Conservation (phyloP, 441 rosid genomes). For the Pelargonium fulgidum region DNA sequence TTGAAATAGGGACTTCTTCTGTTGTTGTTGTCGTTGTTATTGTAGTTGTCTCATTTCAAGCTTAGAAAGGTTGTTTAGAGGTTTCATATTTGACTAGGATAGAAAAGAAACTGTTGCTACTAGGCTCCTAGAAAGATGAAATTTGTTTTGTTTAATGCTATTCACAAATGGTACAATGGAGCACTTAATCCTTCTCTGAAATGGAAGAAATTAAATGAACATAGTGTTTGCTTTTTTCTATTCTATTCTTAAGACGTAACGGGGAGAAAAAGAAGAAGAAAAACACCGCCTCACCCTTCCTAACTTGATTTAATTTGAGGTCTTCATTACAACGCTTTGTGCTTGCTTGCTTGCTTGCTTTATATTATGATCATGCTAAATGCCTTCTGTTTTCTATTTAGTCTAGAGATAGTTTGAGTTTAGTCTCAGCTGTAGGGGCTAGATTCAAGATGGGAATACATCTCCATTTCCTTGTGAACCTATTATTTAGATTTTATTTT, state of each 20-base stretch:
- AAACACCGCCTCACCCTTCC: not conserved
- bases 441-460: too few species aligned
- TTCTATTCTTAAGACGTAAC: not conserved
- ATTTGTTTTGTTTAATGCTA: too few species aligned
- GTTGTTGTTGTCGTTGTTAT: not conserved
- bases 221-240: not conserved
- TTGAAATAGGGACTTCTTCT: not conserved
- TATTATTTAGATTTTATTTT: not conserved
- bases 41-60: not conserved
- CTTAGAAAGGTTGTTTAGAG: not conserved
- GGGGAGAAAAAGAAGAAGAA: too few species aligned
- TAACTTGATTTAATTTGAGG: not conserved
- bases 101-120: not conserved
- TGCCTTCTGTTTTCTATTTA: too few species aligned
- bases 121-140: not conserved
- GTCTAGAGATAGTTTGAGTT: too few species aligned
- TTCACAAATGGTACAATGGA: not conserved
- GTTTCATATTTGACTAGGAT: not conserved
- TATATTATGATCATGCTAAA: too few species aligned
- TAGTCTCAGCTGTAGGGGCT: too few species aligned
- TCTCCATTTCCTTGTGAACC: not conserved
- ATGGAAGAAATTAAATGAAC: not conserved
- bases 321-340: not conserved
- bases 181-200: not conserved
- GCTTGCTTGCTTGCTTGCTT: not conserved